Evolutionary conservation across 306 rosid species (phyloP), one percentile per base, ranked within the genome.

Genomic region (Nissolia schottii): DNA sequence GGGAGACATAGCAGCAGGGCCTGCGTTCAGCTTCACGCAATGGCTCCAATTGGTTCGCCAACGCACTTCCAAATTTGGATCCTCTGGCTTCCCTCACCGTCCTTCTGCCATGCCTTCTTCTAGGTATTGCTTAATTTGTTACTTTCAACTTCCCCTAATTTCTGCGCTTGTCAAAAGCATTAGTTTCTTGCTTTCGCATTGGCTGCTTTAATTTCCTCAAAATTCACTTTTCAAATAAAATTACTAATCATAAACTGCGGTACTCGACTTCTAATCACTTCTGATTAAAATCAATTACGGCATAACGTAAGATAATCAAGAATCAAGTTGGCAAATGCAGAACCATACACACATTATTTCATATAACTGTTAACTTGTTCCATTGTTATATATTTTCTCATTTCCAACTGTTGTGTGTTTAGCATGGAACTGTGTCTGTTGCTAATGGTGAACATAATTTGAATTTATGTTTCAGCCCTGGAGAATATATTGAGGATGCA

Each of bases 31-130:
- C 77, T 87, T 93, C 83, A 80, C 91, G 15, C 90, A 89, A 82
- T 94, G 98, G 98, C 88, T 94, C 68, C 95, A 91, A 71, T 81
- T 76, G 73, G 95, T 94, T 48, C 96, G 98, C 73, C 85, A 86
- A 71, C 97, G 98, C 75, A 87, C 91, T 63, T 80, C 83, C 76
- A 69, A 59, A 41, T 27, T 70, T 75, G 96, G 86, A 51, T 49
- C 82, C 29, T 90, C 98, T 40, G 96, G 90, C 77, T 90, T 88
- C 81, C 96, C 92, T 27, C 79, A 55, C 79, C 84, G 85, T 73
- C 83, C 76, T 63, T 31, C 79, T 1, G 38, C 71, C 58, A 77
- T 87, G 80, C 87, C 87, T 82, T 75, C 68, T 51, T 75, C 63
- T 56, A 79, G 98, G 89, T 77, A 12, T 77, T 73, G 2, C 59